Evolutionary conservation across 345 rosid species (phyloP).

Genomic region (Gossypium arboreum): DNA sequence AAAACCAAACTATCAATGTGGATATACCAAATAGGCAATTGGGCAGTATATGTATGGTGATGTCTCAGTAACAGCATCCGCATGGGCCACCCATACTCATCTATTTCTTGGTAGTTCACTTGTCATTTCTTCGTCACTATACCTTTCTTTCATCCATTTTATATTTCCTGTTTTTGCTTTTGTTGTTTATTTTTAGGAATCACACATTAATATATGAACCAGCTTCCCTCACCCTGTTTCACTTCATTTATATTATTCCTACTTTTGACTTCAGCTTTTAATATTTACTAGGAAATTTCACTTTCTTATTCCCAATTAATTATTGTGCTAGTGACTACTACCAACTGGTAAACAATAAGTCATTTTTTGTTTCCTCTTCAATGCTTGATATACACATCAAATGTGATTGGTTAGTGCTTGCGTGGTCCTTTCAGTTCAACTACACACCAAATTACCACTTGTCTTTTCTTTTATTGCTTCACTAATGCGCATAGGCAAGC

Average conservation of each 20-base stretch:
- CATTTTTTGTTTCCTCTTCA: neutral
- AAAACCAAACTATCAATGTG: neutral
- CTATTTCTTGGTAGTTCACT: neutral
- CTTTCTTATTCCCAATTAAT: neutral
- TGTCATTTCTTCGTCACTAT: neutral
- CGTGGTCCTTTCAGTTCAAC: no score
- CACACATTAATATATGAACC: neutral
- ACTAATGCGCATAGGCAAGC: neutral
- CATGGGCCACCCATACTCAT: neutral
- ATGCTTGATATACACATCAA: no score
- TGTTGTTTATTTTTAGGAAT: neutral
- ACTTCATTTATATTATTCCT: neutral
- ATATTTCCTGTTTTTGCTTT: neutral
- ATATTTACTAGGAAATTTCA: no score
- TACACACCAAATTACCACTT: no score
- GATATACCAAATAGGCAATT: neutral
- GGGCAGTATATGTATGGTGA: conserved; percentile 1
- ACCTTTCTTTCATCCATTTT: neutral
- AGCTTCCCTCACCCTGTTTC: neutral
- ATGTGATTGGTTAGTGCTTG: no score
- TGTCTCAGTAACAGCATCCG: neutral
- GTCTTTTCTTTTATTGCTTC: no score
- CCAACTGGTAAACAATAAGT: neutral
- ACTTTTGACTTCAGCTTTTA: no score
- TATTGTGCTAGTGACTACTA: no score